phyloP scores from a whole-genome alignment of 768 basidiomycete species.

The Suillus placidus region DNA sequence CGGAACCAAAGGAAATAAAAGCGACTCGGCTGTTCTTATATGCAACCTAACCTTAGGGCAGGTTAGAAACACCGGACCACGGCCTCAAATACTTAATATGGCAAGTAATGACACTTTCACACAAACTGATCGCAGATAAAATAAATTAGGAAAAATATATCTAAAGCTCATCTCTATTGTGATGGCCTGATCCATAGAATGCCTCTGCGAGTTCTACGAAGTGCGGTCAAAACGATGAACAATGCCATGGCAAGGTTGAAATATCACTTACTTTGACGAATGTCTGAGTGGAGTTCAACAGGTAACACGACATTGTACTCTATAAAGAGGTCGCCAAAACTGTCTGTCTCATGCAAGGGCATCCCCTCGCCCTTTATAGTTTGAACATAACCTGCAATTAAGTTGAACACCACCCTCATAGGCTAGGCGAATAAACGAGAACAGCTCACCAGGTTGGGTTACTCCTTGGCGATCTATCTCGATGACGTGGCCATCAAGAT shows the following conservation, averaged over 20 bases:
- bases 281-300: constrained; percentile 62
- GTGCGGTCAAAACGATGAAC: constrained; percentile 6
- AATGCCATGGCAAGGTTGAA: background rate
- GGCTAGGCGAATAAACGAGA: background rate
- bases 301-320: constrained; percentile 95
- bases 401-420: background rate
- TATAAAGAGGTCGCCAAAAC: constrained; percentile 82
- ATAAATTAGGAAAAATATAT: constrained; percentile 2
- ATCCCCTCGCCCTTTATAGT: constrained; percentile 88
- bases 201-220: constrained; percentile 56
- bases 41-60: constrained; percentile 32
- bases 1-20: constrained; percentile 18
- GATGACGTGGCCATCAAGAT: constrained; percentile 86
- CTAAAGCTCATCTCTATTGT: constrained; percentile 44
- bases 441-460: constrained; percentile 81
- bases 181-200: constrained; percentile 45
- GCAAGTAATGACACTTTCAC: background rate
- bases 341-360: constrained; percentile 62
- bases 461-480: constrained; percentile 72
- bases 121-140: background rate
- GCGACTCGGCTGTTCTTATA: constrained; percentile 2
- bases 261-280: constrained; percentile 69
- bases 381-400: constrained; percentile 73
- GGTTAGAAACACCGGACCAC: constrained; percentile 27
- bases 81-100: background rate